A percentile compares a stretch with the other conserved stretches of the same genome.
Conservation (phyloP, 345 rosid genomes). For the Mallotus nudiflorus region DNA sequence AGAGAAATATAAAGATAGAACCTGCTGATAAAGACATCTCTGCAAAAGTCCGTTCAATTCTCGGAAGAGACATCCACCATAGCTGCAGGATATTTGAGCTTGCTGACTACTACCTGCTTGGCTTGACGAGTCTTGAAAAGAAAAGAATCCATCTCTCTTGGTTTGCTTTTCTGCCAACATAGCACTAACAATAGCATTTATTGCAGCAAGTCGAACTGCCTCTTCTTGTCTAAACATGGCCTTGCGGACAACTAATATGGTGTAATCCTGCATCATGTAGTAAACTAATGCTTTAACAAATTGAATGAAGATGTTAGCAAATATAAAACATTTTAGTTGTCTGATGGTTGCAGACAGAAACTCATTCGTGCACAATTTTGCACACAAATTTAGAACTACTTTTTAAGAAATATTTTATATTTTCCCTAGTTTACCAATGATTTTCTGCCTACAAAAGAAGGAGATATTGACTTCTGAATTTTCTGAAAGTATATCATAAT, state of each 20-base stretch:
- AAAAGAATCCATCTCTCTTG: constrained; percentile 40
- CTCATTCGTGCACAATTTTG: not conserved
- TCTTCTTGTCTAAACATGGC: constrained; percentile 89
- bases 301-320: not conserved
- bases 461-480: not conserved
- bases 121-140: constrained; percentile 80
- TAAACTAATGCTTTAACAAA: not conserved
- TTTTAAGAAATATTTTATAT: not conserved
- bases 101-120: constrained; percentile 94
- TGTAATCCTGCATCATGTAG: constrained; percentile 54
- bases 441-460: not conserved
- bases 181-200: constrained; percentile 55
- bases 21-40: constrained; percentile 90
- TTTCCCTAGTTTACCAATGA: not conserved
- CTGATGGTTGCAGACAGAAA: constrained; percentile 3
- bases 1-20: constrained; percentile 15
- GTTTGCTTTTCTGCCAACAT: constrained; percentile 69
- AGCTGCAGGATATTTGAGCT: constrained; percentile 45
- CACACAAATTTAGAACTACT: constrained; percentile 4
- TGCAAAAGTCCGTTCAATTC: constrained; percentile 77
- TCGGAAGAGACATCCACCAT: constrained; percentile 54
- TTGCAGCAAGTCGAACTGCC: constrained; percentile 69
- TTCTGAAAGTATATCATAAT: no score
- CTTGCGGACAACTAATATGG: constrained; percentile 71
- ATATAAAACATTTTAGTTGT: not conserved